Conservation (phyloP, 768 basidiomycete genomes). For the Porphyrellus cyaneotinctus region DNA sequence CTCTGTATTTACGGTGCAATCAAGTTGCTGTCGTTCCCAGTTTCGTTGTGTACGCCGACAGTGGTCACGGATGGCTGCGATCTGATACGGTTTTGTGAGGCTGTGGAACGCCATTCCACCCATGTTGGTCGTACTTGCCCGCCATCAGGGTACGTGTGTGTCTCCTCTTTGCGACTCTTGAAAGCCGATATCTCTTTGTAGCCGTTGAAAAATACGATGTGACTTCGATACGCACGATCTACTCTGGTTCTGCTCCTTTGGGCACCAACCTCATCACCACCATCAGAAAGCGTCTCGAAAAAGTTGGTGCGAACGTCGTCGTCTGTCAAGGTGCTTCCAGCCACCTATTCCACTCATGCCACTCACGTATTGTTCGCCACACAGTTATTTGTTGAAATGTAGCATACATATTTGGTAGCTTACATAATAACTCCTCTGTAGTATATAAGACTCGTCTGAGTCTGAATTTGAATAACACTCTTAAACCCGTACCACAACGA, state of each 20-base stretch:
- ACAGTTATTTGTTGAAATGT: too few species aligned
- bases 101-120: constrained; percentile 78
- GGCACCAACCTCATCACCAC: constrained; percentile 56
- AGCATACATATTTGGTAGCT: too few species aligned
- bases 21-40: constrained; percentile 59
- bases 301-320: constrained; percentile 37
- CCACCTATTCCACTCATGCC: background rate
- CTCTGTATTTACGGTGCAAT: constrained; percentile 54
- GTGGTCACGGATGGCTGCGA: constrained; percentile 70
- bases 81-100: constrained; percentile 58
- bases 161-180: background rate
- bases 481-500: too few species aligned
- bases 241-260: constrained; percentile 80
- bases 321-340: constrained; percentile 49
- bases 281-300: constrained; percentile 38
- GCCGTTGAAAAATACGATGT: constrained; percentile 68
- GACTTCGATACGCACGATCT: constrained; percentile 50
- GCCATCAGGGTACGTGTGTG: constrained; percentile 56
- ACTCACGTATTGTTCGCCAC: background rate
- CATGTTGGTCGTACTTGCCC: constrained; percentile 70
- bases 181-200: constrained; percentile 15
- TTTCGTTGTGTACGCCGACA: constrained; percentile 46
- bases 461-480: too few species aligned
- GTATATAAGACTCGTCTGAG: too few species aligned
- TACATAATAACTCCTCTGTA: too few species aligned